These are phyloP conservation scores for Sporisorium scitamineum DNA, from an alignment of 1,284 basidiomycete species.

Conservation along the genomic window DNA sequence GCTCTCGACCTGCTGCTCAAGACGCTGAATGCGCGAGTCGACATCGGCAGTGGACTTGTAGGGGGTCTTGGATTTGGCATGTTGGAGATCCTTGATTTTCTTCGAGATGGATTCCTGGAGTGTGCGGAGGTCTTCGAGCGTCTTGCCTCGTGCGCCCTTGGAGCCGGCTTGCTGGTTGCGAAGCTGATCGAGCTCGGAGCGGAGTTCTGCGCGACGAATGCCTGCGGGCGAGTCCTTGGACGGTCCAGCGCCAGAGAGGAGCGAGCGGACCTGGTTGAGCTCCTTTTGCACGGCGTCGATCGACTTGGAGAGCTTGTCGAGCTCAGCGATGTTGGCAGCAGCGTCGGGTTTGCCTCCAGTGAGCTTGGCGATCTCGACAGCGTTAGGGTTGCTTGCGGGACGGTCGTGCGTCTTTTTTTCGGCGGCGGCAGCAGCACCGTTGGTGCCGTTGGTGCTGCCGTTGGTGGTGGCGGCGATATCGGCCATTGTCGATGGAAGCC, in stretches of 20 bases:
- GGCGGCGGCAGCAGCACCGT: slow-evolving; percentile 9
- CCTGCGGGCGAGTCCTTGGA: slow-evolving; percentile 72
- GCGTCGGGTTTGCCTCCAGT: slow-evolving; percentile 66
- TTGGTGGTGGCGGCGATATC: slow-evolving; percentile 24
- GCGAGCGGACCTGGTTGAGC: slow-evolving; percentile 77
- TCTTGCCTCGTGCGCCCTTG: slow-evolving; percentile 82
- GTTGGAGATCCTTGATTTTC: slow-evolving; percentile 92
- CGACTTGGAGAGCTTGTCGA: slow-evolving; percentile 62
- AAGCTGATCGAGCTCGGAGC: slow-evolving; percentile 83
- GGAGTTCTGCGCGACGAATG: slow-evolving; percentile 80
- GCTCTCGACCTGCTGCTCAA: slow-evolving; percentile 87
- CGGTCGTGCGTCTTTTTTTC: slow-evolving; percentile 38
- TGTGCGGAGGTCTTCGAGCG: slow-evolving; percentile 84
- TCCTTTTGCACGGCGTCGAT: slow-evolving; percentile 64
- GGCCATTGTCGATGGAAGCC: slow-evolving; percentile 26
- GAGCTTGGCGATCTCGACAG: slow-evolving; percentile 64
- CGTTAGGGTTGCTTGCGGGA: slow-evolving; percentile 46
- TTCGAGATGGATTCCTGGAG: slow-evolving; percentile 84
- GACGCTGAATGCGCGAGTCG: slow-evolving; percentile 80
- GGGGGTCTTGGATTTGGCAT: slow-evolving; percentile 81
- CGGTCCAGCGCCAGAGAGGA: slow-evolving; percentile 69
- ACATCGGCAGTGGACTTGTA: slow-evolving; percentile 90
- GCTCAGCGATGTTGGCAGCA: slow-evolving; percentile 59
- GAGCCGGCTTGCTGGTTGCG: slow-evolving; percentile 82
- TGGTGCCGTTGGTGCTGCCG: slow-evolving; percentile 15